Evolutionary conservation across 2,329 filamentous ascomycete species (phyloP).

Genomic region (Fusarium incarnatum): DNA sequence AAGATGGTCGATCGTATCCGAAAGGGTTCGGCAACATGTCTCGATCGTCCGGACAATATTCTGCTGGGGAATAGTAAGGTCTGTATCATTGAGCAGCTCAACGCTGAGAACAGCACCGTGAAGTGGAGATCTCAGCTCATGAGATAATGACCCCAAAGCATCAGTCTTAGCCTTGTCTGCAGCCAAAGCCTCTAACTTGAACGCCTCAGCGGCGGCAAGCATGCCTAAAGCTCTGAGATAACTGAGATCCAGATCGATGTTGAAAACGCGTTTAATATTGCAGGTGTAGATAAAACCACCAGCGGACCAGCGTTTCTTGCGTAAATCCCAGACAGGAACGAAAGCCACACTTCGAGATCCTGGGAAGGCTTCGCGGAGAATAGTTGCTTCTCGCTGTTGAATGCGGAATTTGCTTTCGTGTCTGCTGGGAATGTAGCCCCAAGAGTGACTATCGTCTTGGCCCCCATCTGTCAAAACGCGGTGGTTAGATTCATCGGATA

Average conservation of each 20-base stretch:
- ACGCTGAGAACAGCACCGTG: constrained; percentile 69
- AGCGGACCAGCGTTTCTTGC: constrained; percentile 61
- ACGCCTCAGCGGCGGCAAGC: constrained; percentile 67
- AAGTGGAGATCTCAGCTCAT: constrained; percentile 70
- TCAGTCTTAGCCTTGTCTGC: constrained; percentile 65
- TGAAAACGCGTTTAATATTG: constrained; percentile 57
- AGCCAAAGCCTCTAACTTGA: constrained; percentile 54
- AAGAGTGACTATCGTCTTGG: not conserved
- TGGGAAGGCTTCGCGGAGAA: constrained; percentile 54
- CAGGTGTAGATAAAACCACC: constrained; percentile 63
- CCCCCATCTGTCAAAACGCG: not conserved
- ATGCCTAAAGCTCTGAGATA: constrained; percentile 65
- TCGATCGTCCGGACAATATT: constrained; percentile 63
- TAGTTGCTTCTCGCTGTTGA: constrained; percentile 32
- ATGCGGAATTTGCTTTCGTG: constrained; percentile 13
- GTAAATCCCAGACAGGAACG: constrained; percentile 61
- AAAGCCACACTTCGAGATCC: constrained; percentile 60
- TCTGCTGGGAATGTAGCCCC: not conserved
- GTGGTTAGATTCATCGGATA: constrained; percentile 38
- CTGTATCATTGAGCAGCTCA: constrained; percentile 65
- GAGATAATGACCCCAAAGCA: constrained; percentile 69
- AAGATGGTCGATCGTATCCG: constrained; percentile 66
- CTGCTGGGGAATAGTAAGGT: constrained; percentile 59
- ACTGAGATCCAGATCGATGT: constrained; percentile 60
- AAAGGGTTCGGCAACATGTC: constrained; percentile 62